Evolutionary conservation across 257 asterid species (phyloP).

Genomic region (Solanum tacnaense): DNA sequence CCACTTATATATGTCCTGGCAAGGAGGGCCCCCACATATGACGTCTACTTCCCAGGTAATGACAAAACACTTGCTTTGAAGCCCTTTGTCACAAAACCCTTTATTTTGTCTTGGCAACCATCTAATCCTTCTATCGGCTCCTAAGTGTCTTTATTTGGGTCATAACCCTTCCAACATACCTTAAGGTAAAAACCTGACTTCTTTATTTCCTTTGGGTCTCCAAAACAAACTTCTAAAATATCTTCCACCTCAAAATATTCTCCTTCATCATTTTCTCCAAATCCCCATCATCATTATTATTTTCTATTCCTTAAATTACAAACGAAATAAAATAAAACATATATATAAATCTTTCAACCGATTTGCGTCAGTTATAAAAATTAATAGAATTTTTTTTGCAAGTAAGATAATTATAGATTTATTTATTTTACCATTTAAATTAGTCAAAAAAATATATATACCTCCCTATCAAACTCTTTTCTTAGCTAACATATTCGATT

Average conservation of each 20-base stretch:
- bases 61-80: conserved; percentile 46
- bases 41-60: conserved; percentile 64
- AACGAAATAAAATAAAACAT: too few relatives aligned
- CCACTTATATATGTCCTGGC: conserved; percentile 79
- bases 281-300: conserved; percentile 11
- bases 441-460: too few relatives aligned
- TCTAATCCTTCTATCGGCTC: conserved; percentile 65
- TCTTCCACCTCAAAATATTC: conserved; percentile 53
- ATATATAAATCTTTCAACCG: too few relatives aligned
- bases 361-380: too few relatives aligned
- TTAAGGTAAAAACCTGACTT: conserved; percentile 35
- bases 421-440: too few relatives aligned
- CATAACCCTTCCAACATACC: conserved; percentile 80
- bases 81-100: conserved; percentile 38
- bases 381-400: too few relatives aligned
- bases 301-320: too few relatives aligned
- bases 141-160: conserved; percentile 64
- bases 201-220: conserved; percentile 29
- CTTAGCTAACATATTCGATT: too few relatives aligned
- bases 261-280: conserved; percentile 13
- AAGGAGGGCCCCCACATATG: conserved; percentile 81
- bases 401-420: too few relatives aligned
- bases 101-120: conserved; percentile 46
- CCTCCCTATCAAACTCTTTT: too few relatives aligned
- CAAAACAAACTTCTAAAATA: conserved; percentile 31